A percentile compares a stretch with the other conserved stretches of the same genome.
phyloP scores from a whole-genome alignment of 2,329 filamentous ascomycete genomes.

The Cladophialophora immunda region DNA sequence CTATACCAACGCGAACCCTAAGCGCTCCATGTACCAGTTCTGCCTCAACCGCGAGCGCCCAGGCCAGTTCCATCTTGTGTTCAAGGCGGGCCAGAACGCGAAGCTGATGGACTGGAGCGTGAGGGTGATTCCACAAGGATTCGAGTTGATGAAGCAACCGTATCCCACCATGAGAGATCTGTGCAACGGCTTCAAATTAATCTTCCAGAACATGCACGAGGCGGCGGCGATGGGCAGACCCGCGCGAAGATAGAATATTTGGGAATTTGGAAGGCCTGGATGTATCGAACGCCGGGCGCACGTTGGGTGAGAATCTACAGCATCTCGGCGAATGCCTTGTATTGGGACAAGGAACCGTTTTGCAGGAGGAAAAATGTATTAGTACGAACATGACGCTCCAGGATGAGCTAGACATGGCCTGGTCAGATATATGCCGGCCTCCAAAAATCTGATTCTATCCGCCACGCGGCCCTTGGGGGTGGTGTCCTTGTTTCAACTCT shows the following conservation, averaged over 20 bases:
- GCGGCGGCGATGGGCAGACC: slow-evolving; percentile 25
- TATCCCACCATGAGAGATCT: slow-evolving; percentile 96
- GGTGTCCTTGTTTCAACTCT: neutral
- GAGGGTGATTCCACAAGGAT: slow-evolving; percentile 90
- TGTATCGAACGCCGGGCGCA: neutral
- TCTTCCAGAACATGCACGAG: slow-evolving; percentile 71
- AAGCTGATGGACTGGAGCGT: slow-evolving; percentile 81
- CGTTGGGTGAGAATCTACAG: neutral
- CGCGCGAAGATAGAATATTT: slow-evolving; percentile 23
- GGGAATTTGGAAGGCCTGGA: neutral
- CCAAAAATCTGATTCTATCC: neutral
- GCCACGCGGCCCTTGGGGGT: neutral
- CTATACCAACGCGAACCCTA: slow-evolving; percentile 95
- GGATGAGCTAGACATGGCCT: neutral
- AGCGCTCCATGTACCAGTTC: slow-evolving; percentile 92
- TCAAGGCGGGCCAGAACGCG: slow-evolving; percentile 85
- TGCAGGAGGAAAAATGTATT: neutral
- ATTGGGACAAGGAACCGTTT: neutral
- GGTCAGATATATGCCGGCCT: neutral
- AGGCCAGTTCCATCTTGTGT: slow-evolving; percentile 94
- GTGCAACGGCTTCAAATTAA: slow-evolving; percentile 95
- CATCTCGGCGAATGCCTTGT: neutral
- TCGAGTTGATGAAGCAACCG: slow-evolving; percentile 84
- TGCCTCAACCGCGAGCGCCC: slow-evolving; percentile 92
- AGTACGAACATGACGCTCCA: slow-evolving; percentile 11